phyloP scores from a whole-genome alignment of 2,329 filamentous ascomycete genomes.

The Hypoxylon sp. region DNA sequence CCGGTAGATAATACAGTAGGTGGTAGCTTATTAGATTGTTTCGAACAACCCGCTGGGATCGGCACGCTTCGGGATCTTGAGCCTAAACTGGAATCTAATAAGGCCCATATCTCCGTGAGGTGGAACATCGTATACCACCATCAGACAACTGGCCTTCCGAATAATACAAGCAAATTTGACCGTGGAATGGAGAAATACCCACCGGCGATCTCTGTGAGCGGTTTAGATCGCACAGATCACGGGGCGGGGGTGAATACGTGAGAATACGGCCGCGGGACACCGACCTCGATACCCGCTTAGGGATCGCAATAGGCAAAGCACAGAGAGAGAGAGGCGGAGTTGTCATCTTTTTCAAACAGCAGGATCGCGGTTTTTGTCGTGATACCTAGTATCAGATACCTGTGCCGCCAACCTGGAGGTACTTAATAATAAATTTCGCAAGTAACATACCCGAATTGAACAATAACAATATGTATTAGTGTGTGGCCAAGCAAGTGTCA shows the following conservation, averaged over 20 bases:
- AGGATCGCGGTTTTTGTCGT: slow-evolving; percentile 6
- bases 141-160: slow-evolving; percentile 32
- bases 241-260: slow-evolving; percentile 11
- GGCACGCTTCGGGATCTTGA: slow-evolving; percentile 30
- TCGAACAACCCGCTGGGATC: slow-evolving; percentile 30
- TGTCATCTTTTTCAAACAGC: slow-evolving; percentile 18
- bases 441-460: slow-evolving; percentile 26
- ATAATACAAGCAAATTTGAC: slow-evolving; percentile 24
- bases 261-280: slow-evolving; percentile 17
- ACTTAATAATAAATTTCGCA: slow-evolving; percentile 24
- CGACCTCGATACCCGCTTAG: slow-evolving; percentile 14
- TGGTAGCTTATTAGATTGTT: slow-evolving; percentile 33
- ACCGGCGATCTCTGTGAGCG: slow-evolving; percentile 26
- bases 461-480: slow-evolving; percentile 17
- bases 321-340: slow-evolving; percentile 1
- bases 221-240: slow-evolving; percentile 1
- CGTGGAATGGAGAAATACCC: slow-evolving; percentile 27
- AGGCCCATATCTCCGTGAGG: slow-evolving; percentile 41
- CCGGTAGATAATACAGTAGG: slow-evolving; percentile 42
- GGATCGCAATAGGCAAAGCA: background rate
- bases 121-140: slow-evolving; percentile 44
- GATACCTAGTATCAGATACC: slow-evolving; percentile 16
- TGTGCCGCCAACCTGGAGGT: slow-evolving; percentile 22
- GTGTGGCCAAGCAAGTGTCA: slow-evolving; percentile 40
- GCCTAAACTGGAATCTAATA: slow-evolving; percentile 45